Base-by-base conservation (phyloP, 495 filamentous ascomycete species). In the Penicillium subrubescens region DNA sequence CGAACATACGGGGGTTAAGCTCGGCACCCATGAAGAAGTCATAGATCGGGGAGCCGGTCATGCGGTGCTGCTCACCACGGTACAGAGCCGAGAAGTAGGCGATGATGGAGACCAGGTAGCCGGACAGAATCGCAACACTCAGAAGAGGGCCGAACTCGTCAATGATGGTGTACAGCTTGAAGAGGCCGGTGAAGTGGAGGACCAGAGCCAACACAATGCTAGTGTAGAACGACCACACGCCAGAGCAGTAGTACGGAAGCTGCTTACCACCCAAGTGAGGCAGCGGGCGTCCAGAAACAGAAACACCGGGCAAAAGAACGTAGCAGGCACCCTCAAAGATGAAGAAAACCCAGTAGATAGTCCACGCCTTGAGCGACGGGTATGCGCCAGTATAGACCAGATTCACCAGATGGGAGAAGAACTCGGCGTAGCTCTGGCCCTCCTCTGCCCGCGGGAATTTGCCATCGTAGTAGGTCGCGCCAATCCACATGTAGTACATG, bases 1-100 rank as follows among this genome's bases (percentile, higher is more conserved):
- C 91, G 75, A 97, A 96, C 87, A 97, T 89, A 55, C 95, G 86
- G 10, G 95, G 95, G 82, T 99, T 97, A 51, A 99, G 83, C 82
- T 99, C 95, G 14, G 95, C 93, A 60, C 95, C 95, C 93, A 99
- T 97, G 86, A 97, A 99, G 82, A 97, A 97, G 80, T 99, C 95
- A 77, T 97, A 97, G 71, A 99, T 82, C 46, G 86, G 90, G 74
- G 89, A 86, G 39, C 95, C 95, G 53, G 91, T 95, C 95, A 99
- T 97, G 65, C 93, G 88, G 75, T 97, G 92, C 70, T 92, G 79
- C 5, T 88, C 89, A 25, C 94, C 94, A 61, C 95, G 90, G 59
- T 77, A 80, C 61, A 96, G 71, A 25, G 94, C 91, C 23, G 91
- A 94, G 71, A 90, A 82, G 79, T 97, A 99, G 34, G 94, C 94